These are phyloP conservation scores for Microsporum canis DNA, from an alignment of 2,329 filamentous ascomycete genomes.

Conservation along the genomic window DNA sequence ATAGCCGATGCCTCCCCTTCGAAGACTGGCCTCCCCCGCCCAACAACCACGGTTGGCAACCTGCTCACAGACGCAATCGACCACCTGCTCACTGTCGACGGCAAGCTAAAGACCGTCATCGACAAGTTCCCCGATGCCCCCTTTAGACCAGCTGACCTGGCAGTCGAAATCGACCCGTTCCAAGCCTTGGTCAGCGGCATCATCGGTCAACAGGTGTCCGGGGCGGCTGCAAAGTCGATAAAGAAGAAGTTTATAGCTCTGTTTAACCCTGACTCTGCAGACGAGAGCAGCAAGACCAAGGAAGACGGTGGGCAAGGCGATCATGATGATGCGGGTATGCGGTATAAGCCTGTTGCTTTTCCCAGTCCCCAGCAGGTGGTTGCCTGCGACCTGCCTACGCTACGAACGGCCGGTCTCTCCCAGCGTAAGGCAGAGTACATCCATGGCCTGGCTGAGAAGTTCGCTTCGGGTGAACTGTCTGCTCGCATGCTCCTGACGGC, in stretches of 20 bases:
- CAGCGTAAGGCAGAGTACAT: slow-evolving; percentile 96
- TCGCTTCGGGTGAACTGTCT: slow-evolving; percentile 60
- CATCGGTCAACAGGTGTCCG: slow-evolving; percentile 92
- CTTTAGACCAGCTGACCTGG: slow-evolving; percentile 72
- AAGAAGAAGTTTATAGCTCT: slow-evolving; percentile 71
- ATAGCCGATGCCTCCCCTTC: slow-evolving; percentile 29
- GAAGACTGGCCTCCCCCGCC: slow-evolving; percentile 29
- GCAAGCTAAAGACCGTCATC: slow-evolving; percentile 59
- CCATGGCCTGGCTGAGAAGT: slow-evolving; percentile 71
- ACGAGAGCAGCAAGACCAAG: background rate
- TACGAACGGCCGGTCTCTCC: slow-evolving; percentile 79
- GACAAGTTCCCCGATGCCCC: slow-evolving; percentile 63
- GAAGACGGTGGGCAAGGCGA: slow-evolving; percentile 9
- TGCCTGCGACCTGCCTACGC: slow-evolving; percentile 47
- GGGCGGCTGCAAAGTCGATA: slow-evolving; percentile 80
- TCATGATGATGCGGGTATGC: slow-evolving; percentile 2
- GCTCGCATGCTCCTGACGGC: slow-evolving; percentile 65
- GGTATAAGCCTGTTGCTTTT: slow-evolving; percentile 39
- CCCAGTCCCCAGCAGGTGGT: slow-evolving; percentile 67
- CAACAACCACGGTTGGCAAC: slow-evolving; percentile 53
- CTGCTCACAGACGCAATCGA: slow-evolving; percentile 64
- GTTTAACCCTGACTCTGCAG: slow-evolving; percentile 37
- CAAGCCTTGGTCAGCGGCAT: slow-evolving; percentile 73
- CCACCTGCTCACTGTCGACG: slow-evolving; percentile 62
- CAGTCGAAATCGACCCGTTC: slow-evolving; percentile 80